Evolutionary conservation across 495 filamentous ascomycete genomes (phyloP), one percentile per base, ranked within the genome.

Genomic region (Aspergillus asperescens): DNA sequence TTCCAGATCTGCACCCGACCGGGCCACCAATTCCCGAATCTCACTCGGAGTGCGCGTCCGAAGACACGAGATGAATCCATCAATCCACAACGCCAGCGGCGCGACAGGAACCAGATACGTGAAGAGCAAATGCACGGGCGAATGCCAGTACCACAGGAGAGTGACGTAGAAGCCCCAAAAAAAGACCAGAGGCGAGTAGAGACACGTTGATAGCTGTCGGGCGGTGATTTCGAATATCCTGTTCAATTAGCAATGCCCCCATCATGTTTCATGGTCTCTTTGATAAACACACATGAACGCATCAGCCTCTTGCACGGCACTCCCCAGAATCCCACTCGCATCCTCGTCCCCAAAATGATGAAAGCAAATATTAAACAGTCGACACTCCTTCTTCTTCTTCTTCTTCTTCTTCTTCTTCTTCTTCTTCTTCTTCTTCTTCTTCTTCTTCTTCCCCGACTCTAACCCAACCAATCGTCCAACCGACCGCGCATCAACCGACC

Each of bases 141-240:
- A 76, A 49, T 75, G 66, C 81, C 81, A 83, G 25, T 81, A 82
- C 66, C 78, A 81, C 49, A 77, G 81, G 0, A 79, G 79, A 12
- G 82, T 81, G 32, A 78, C 63, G 25, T 79, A 44, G 27, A 81
- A 58, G 41, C 82, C 71, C 35, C 75, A 72, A 25, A 80, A 56
- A 16, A 81, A 78, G 59, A 86, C 72, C 22, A 79, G 49, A 18
- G 75, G 59, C 34, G 84, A 76, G 7, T 78, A 72, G 0, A 85
- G 22, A 22, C 87, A 65, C 24, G 76, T 78, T 4, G 67, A 67
- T 1, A 80, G 27, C 2, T 70, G 66, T 4, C 86, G 80, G 35
- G 80, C 77, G 61, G 89, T 85, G 9, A 90, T 76, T 63, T 90
- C 87, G 50, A 89, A 82, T 52, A 90, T 89, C 3, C 81, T 81